phyloP scores from a whole-genome alignment of 768 basidiomycete genomes.

The Lactarius sanguifluus region DNA sequence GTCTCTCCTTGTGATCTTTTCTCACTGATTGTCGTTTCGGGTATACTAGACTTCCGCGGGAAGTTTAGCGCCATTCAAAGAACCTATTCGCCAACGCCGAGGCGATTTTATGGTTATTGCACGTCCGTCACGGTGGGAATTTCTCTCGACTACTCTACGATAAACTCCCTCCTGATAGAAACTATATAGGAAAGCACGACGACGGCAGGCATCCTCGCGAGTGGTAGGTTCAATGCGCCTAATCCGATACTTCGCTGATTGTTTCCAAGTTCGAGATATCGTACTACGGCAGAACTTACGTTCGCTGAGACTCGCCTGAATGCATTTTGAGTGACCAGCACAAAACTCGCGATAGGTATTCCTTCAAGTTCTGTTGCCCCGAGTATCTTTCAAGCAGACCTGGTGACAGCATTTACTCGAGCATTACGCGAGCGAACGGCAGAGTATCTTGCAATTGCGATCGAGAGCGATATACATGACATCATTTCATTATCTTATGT shows the following conservation, averaged over 20 bases:
- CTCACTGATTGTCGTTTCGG: not conserved
- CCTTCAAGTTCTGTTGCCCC: not conserved
- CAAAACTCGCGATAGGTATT: not conserved
- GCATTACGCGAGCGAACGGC: not conserved
- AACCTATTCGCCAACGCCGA: constrained; percentile 69
- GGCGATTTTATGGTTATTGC: constrained; percentile 77
- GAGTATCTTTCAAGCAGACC: not conserved
- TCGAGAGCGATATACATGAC: constrained; percentile 10
- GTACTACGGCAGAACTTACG: constrained; percentile 29
- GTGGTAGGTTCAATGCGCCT: constrained; percentile 47
- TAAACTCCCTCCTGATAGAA: constrained; percentile 3
- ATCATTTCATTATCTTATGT: constrained; percentile 10
- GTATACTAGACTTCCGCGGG: constrained; percentile 54
- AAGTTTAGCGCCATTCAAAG: constrained; percentile 77
- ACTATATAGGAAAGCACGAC: constrained; percentile 58
- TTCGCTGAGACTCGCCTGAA: constrained; percentile 24
- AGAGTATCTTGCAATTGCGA: not conserved
- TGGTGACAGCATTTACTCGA: constrained; percentile 9
- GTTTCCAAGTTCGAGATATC: constrained; percentile 28
- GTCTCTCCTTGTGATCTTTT: not conserved
- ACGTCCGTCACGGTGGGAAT: constrained; percentile 66
- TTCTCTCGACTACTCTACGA: not conserved
- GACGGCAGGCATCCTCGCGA: constrained; percentile 74
- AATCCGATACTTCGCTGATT: constrained; percentile 15
- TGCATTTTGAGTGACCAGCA: not conserved